phyloP scores from a whole-genome alignment of 148 eudicot species.

The Linanthus parryae region DNA sequence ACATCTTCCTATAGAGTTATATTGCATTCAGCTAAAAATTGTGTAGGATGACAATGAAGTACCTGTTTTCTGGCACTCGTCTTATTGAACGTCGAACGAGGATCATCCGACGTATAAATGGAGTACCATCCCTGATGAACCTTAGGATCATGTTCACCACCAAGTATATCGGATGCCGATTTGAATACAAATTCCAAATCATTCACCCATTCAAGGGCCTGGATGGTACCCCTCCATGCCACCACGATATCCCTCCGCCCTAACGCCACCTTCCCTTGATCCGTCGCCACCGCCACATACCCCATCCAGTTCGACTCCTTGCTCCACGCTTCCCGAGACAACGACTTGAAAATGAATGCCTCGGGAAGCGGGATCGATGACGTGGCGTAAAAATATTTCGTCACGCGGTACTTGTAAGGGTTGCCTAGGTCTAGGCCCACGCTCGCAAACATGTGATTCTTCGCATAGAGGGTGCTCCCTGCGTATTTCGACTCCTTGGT shows the following conservation, averaged over 20 bases:
- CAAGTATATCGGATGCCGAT: slow-evolving; percentile 41
- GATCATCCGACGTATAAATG: slow-evolving; percentile 63
- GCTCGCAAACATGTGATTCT: slow-evolving; percentile 27
- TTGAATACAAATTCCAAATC: slow-evolving; percentile 45
- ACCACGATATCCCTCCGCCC: slow-evolving; percentile 76
- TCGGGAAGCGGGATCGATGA: slow-evolving; percentile 53
- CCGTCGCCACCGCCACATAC: slow-evolving; percentile 66
- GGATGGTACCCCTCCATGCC: slow-evolving; percentile 74
- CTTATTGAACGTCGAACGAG: slow-evolving; percentile 45
- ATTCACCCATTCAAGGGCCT: slow-evolving; percentile 64
- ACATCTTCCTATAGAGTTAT: no score
- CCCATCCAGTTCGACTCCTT: slow-evolving; percentile 83
- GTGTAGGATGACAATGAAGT: no score
- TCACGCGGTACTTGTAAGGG: slow-evolving; percentile 52
- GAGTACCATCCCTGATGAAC: slow-evolving; percentile 73
- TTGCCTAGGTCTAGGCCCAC: slow-evolving; percentile 36
- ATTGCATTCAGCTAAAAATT: no score
- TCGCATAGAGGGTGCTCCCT: slow-evolving; percentile 39
- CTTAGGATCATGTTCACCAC: slow-evolving; percentile 24
- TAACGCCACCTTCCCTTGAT: slow-evolving; percentile 36
- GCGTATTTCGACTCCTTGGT: slow-evolving; percentile 53
- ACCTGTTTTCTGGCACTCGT: slow-evolving; percentile 72
- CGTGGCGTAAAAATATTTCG: slow-evolving; percentile 68
- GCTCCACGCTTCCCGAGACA: slow-evolving; percentile 74
- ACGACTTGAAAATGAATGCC: slow-evolving; percentile 47